These are phyloP conservation scores for Phialemonium atrogriseum DNA, from an alignment of 2,329 filamentous ascomycete genomes.

Conservation along the genomic window DNA sequence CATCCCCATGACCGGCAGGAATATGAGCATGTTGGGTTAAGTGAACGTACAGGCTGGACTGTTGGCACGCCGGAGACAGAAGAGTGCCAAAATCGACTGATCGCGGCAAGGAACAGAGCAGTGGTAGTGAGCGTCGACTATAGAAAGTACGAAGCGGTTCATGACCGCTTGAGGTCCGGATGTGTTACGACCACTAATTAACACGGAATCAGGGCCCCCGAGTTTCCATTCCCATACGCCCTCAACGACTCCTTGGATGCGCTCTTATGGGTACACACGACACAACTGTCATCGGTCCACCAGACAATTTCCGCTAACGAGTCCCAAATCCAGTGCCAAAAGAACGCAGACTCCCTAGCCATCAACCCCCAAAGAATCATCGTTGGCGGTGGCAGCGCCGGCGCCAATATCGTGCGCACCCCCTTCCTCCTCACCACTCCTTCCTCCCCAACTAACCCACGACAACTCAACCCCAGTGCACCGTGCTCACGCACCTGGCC, in stretches of 20 bases:
- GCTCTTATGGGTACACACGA: conserved; percentile 26
- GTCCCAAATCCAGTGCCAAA: conserved; percentile 29
- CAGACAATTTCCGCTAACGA: neutral
- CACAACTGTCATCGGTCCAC: conserved; percentile 23
- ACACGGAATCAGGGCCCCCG: conserved; percentile 34
- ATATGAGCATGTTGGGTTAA: too few relatives aligned
- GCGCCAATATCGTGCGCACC: conserved; percentile 33
- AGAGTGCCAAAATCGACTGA: conserved; percentile 24
- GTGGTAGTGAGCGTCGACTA: conserved; percentile 30
- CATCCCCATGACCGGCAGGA: too few relatives aligned
- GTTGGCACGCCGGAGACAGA: conserved; percentile 25
- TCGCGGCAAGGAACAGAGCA: conserved; percentile 21
- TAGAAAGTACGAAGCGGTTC: conserved; percentile 19
- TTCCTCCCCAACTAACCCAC: too few relatives aligned
- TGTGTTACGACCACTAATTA: conserved; percentile 3
- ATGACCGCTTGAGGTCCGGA: neutral
- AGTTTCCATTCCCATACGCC: conserved; percentile 39
- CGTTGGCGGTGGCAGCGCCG: conserved; percentile 39
- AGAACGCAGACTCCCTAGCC: conserved; percentile 31
- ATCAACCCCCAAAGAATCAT: conserved; percentile 28
- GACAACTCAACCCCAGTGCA: neutral
- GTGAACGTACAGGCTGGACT: too few relatives aligned
- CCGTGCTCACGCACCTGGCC: conserved; percentile 16
- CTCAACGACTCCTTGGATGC: conserved; percentile 43
- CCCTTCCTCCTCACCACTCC: too few relatives aligned